Evolutionary conservation across 1,284 basidiomycete species (phyloP).

Genomic region (Acaromyces ingoldii): DNA sequence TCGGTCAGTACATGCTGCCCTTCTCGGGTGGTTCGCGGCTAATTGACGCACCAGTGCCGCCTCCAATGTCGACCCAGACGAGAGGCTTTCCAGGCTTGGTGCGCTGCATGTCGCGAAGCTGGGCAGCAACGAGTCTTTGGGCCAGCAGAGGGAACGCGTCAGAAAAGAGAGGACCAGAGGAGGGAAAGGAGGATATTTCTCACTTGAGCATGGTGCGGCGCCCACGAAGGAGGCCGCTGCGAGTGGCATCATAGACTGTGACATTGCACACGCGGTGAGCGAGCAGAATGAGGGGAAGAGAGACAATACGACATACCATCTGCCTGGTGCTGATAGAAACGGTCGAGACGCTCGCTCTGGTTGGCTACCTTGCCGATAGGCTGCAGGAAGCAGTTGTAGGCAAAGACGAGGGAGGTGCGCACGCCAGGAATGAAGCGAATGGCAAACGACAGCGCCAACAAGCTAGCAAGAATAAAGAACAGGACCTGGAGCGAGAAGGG

Average conservation of each 20-base stretch:
- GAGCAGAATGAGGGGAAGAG: not conserved
- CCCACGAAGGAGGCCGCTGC: constrained; percentile 46
- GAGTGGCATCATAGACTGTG: constrained; percentile 48
- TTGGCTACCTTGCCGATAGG: constrained; percentile 47
- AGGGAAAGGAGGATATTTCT: constrained; percentile 1
- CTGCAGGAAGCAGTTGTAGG: constrained; percentile 50
- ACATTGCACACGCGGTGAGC: not conserved
- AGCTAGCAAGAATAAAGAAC: no score
- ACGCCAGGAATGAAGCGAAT: not conserved
- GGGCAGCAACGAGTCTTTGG: constrained; percentile 65
- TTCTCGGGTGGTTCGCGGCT: not conserved
- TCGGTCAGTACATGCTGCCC: not conserved
- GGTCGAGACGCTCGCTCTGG: constrained; percentile 48
- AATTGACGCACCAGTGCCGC: constrained; percentile 67
- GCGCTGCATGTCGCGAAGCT: constrained; percentile 58
- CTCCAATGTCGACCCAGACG: constrained; percentile 77
- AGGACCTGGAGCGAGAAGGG: no score
- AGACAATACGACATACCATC: constrained; percentile 24
- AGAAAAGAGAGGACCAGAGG: constrained; percentile 1
- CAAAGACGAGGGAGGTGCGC: constrained; percentile 28
- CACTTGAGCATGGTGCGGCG: constrained; percentile 50
- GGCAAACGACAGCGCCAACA: no score
- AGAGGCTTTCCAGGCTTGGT: constrained; percentile 56
- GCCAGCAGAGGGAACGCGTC: no score
- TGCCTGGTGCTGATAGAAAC: constrained; percentile 48